Percentiles rank a stretch among this genome's conserved stretches.
phyloP scores from a whole-genome alignment of 306 rosid species.

The Rosa multiflora region DNA sequence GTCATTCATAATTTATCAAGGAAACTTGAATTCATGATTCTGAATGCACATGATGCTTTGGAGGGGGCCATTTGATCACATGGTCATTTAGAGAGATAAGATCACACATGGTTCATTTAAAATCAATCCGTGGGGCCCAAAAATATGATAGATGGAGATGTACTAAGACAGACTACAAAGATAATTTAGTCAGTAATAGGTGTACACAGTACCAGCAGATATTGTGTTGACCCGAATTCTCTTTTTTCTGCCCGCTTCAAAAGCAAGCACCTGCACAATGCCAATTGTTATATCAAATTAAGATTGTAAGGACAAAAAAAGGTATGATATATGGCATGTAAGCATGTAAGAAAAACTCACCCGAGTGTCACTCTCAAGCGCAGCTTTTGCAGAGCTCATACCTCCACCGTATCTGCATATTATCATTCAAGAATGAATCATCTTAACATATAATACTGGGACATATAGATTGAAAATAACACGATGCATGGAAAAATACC shows the following conservation, averaged over 20 bases:
- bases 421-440: slow-evolving; percentile 15
- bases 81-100: background rate
- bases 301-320: background rate
- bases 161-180: background rate
- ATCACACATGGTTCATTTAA: background rate
- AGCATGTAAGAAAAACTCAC: slow-evolving; percentile 38
- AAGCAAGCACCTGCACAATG: slow-evolving; percentile 80
- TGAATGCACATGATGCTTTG: background rate
- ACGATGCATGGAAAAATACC: slow-evolving; percentile 44
- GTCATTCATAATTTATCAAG: background rate
- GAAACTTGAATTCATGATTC: background rate
- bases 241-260: slow-evolving; percentile 93
- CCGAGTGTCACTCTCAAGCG: slow-evolving; percentile 90
- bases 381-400: slow-evolving; percentile 99
- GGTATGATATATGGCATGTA: background rate
- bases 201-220: slow-evolving; percentile 63
- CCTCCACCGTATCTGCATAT: slow-evolving; percentile 90
- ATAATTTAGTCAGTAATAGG: background rate
- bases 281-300: background rate
- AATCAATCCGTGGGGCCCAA: background rate
- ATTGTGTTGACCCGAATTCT: slow-evolving; percentile 82
- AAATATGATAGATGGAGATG: background rate
- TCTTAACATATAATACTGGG: background rate
- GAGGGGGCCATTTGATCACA: background rate
- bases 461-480: slow-evolving; percentile 4